Conservation (phyloP, 1,284 basidiomycete genomes). For the Austroboletus novae-zelandiae region DNA sequence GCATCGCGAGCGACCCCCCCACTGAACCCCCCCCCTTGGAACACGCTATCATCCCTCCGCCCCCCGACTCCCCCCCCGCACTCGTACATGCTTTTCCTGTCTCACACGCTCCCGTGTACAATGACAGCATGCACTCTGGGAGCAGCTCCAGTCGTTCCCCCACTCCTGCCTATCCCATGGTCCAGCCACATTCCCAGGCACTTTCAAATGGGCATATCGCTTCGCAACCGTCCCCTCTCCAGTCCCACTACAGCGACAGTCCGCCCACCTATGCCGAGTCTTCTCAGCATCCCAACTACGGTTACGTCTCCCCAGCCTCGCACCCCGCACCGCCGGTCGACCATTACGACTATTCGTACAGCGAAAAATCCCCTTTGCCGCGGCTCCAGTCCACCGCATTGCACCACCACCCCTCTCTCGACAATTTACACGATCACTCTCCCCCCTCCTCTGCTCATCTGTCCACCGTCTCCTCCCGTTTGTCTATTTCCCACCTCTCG, state of each 20-base stretch:
- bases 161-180: constrained; percentile 40
- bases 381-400: constrained; percentile 26
- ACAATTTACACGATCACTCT: constrained; percentile 31
- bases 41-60: constrained; percentile 34
- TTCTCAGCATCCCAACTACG: constrained; percentile 40
- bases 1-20: constrained; percentile 32
- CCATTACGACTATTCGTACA: constrained; percentile 30
- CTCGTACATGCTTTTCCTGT: constrained; percentile 42
- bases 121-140: constrained; percentile 37
- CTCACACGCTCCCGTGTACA: constrained; percentile 25
- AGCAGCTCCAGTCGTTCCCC: constrained; percentile 41
- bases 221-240: constrained; percentile 32
- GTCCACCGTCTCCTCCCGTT: constrained; percentile 32
- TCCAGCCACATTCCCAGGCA: constrained; percentile 30
- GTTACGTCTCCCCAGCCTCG: constrained; percentile 38
- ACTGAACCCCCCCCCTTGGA: constrained; percentile 49
- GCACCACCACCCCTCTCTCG: constrained; percentile 30
- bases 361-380: constrained; percentile 30
- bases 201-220: constrained; percentile 26
- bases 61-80: constrained; percentile 40
- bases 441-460: constrained; percentile 31
- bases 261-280: constrained; percentile 46
- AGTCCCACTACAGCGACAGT: constrained; percentile 32
- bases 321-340: constrained; percentile 27
- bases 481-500: constrained; percentile 39